Percentiles rank a stretch among this genome's conserved stretches.
phyloP scores from a whole-genome alignment of 352 stramenopile genomes.

The Saprolegnia diclina region DNA sequence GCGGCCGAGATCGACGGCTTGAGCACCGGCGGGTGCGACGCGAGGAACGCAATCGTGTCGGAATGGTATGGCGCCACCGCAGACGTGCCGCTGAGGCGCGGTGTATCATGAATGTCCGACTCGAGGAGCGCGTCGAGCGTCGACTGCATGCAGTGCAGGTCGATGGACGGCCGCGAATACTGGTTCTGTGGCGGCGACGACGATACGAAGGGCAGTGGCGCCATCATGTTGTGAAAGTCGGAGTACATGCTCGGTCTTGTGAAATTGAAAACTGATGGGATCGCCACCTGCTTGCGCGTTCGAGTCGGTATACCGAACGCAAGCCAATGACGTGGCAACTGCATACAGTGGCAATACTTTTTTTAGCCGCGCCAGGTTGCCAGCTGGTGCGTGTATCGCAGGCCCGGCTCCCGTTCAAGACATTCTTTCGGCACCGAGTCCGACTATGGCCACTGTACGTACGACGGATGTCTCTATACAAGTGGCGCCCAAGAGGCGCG shows the following conservation, averaged over 20 bases:
- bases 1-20: constrained; percentile 7
- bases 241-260: background rate
- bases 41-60: constrained; percentile 5
- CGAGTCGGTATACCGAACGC: background rate
- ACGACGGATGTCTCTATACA: background rate
- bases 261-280: constrained; percentile 5
- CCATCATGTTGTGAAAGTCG: background rate
- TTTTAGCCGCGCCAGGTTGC: background rate
- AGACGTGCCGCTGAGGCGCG: background rate
- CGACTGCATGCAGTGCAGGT: background rate
- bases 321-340: background rate
- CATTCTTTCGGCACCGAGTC: background rate
- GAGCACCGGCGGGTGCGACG: constrained; percentile 1
- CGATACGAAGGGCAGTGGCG: background rate
- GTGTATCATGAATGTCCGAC: constrained; percentile 10
- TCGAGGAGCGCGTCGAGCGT: background rate
- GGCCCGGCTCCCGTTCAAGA: background rate
- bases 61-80: background rate
- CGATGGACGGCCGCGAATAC: background rate
- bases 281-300: background rate
- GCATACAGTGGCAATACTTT: background rate
- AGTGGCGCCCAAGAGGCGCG: background rate
- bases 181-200: background rate
- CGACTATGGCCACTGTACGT: background rate
- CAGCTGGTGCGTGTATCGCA: background rate